Evolutionary conservation across 768 basidiomycete species (phyloP), one percentile per base, ranked within the genome.

Genomic region (Leucosporidium yakuticum): DNA sequence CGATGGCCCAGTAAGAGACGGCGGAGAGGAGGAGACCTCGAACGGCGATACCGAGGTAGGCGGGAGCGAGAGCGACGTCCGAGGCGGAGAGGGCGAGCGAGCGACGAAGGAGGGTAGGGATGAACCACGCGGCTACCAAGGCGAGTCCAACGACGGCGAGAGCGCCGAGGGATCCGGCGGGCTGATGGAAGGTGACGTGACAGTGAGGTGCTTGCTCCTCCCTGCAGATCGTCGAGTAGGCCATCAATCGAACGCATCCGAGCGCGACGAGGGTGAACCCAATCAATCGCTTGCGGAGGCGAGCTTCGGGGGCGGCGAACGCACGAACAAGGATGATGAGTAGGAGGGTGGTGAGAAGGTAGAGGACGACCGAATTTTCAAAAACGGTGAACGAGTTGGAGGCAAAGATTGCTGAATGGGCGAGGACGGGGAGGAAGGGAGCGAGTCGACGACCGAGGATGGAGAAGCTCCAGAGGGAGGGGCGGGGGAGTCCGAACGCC

Each of bases 311-410:
- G 0, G 89, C 88, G 0, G 84, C 79, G 63, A 91, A 79, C 0
- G 89, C 88, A 58, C 81, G 81, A 39, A 88, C 75, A 68, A 88
- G 79, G 67, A 85, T 78, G 48, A 91, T 39, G 85, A 88, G 48
- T 84, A 84, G 73, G 50, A 79, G 70, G 14, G 80, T 76, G 54
- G 87, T 76, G 68, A 87, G 80, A 63, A 98, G 83, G 83, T 87
- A 94, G 12, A 86, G 84, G 17, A 88, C 82, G 64, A 90, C 81
- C 39, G 84, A 84, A 77, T 97, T 94, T 83, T 99, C 96, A 92
- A 93, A 97, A 78, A 98, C 85, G n/a, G 90, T 91, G 81, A 91
- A 95, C 0, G 93, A 96, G 81, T 98, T 98, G 31, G 93, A 95
- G 21, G 88, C 84, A 79, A 95, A 95, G 11, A 87, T 81, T 5